Conservation (phyloP, 2,329 filamentous ascomycete species). For the Hypoxylon sp. region DNA sequence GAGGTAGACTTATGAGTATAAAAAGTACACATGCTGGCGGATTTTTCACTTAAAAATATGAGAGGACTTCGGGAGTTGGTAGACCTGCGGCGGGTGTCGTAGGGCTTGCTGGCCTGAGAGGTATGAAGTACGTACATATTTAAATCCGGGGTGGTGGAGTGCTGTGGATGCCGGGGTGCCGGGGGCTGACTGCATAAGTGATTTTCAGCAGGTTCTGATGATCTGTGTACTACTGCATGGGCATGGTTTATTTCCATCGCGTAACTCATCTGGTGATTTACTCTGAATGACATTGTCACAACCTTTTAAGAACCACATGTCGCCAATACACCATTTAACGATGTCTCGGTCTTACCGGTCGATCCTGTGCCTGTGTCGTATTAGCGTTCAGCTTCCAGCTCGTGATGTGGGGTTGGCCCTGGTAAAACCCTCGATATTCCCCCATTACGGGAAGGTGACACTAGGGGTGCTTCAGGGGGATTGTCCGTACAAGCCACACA, state of each 20-base stretch:
- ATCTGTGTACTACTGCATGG: not conserved
- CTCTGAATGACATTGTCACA: slow-evolving; percentile 12
- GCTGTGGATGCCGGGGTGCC: not conserved
- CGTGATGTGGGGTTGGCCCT: slow-evolving; percentile 16
- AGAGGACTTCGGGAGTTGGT: not conserved
- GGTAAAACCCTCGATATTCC: slow-evolving; percentile 16
- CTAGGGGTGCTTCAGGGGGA: not conserved
- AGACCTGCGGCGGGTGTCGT: not conserved
- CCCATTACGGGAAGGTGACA: slow-evolving; percentile 32
- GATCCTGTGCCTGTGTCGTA: slow-evolving; percentile 6
- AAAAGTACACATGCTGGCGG: not conserved
- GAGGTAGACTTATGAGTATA: not conserved
- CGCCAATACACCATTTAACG: slow-evolving; percentile 4
- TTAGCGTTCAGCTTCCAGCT: slow-evolving; percentile 21
- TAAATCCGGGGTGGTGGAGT: too few relatives aligned
- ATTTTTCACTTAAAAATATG: not conserved
- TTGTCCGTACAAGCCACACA: slow-evolving; percentile 18
- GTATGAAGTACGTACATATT: not conserved
- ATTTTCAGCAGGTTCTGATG: not conserved
- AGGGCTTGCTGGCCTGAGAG: not conserved
- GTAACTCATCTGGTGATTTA: slow-evolving; percentile 10
- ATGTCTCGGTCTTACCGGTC: slow-evolving; percentile 16
- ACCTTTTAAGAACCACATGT: slow-evolving; percentile 7
- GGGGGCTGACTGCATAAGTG: not conserved
- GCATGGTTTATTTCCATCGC: slow-evolving; percentile 8